phyloP scores from a whole-genome alignment of 129 eudicot species.

The Flaveria bidentis region DNA sequence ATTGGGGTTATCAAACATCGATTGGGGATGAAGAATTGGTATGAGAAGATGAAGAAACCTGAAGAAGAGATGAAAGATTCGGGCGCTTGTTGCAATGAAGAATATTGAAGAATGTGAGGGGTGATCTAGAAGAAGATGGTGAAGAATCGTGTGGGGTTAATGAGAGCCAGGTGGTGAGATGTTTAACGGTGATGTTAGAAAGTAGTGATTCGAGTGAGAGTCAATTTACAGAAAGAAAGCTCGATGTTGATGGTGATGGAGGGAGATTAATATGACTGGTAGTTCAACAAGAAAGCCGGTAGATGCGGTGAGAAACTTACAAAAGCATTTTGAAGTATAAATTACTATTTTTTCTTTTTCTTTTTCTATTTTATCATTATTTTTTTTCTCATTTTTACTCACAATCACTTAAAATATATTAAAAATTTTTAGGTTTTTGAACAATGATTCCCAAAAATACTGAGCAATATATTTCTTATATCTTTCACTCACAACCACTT shows the following conservation, averaged over 20 bases:
- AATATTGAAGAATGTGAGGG: not conserved
- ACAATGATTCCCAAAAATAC: too few species aligned
- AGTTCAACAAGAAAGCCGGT: too few species aligned
- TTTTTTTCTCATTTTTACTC: too few species aligned
- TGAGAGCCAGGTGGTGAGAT: slow-evolving; percentile 22
- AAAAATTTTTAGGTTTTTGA: too few species aligned
- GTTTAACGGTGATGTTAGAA: slow-evolving; percentile 4
- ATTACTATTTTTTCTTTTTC: too few species aligned
- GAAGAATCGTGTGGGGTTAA: slow-evolving; percentile 24
- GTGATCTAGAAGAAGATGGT: slow-evolving; percentile 14
- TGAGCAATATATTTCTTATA: too few species aligned
- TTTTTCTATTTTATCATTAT: too few species aligned
- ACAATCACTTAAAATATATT: too few species aligned
- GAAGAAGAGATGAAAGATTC: slow-evolving; percentile 12
- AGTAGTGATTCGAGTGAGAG: slow-evolving; percentile 15
- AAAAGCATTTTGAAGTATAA: too few species aligned
- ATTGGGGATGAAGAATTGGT: not conserved
- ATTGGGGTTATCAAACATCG: not conserved
- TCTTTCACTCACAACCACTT: too few species aligned
- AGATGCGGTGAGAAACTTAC: too few species aligned
- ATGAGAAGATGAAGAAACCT: slow-evolving; percentile 18
- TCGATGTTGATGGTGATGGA: slow-evolving; percentile 14
- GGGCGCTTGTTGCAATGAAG: not conserved
- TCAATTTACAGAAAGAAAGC: slow-evolving; percentile 13
- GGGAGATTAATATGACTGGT: not conserved